Evolutionary conservation across 371 early-diverging fungal species (phyloP), one percentile per base, ranked within the genome.

Genomic region (Apophysomyces variabilis): DNA sequence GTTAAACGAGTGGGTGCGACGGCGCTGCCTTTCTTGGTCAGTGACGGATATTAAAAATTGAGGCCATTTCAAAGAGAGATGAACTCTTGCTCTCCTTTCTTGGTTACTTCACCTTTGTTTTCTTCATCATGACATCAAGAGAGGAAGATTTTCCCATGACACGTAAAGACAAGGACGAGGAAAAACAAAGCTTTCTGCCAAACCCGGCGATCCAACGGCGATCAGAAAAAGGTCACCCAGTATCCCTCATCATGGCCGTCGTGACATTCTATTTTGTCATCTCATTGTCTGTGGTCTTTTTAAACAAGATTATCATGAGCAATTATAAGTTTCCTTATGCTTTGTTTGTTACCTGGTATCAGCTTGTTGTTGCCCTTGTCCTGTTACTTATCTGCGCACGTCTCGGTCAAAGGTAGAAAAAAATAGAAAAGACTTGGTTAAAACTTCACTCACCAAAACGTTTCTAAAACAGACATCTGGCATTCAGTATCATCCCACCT

Each of bases 271-370:
- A 91, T 68, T 90, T 89, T 78, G 75, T 83, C 64, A 85, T 82
- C 62, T 91, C 91, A 13, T 79, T 91, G 39, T 82, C 91, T 4
- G 89, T 91, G n/a, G 91, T 91, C 26, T 91, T 90, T 61, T 76
- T 91, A 57, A 91, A 91, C 78, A 91, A 91, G 83, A 84, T 85
- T 67, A 90, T 91, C 66, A 73, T 91, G 63, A 85, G 87, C 59
- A 82, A 82, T 5, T 80, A 87, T 14, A 87, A 89, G 12, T 91
- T 91, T 63, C 85, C 88, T 6, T 91, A 84, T 76, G 89, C 91
- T 38, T 78, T 88, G 37, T 89, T 88, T 58, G 88, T 89, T 43
- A 90, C 88, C 38, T 88, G 89, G 83, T 91, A 79, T 66, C 90
- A 91, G 67, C 72, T 91, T 39, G 70, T 89, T 9, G 89, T 89